Conservation (phyloP, 163 green algal species). For the Chlamydomonas reinhardtii region DNA sequence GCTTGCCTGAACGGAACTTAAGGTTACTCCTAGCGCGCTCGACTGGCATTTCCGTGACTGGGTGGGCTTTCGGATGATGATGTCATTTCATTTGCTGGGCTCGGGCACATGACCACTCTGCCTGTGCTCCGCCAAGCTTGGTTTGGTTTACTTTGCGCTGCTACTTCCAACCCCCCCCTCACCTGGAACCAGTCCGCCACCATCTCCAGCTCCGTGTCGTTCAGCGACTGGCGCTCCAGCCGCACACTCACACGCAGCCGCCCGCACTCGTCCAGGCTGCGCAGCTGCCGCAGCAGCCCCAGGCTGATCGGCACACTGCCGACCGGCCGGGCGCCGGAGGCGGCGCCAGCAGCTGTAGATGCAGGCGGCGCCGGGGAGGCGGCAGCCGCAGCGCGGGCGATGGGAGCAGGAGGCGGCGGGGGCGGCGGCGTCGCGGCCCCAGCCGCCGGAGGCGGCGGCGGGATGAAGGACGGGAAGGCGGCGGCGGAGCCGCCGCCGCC, state of each 20-base stretch:
- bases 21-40: too few species aligned
- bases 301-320: not conserved
- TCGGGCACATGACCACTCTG: too few species aligned
- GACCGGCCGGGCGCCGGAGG: not conserved
- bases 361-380: not conserved
- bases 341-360: not conserved
- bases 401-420: not conserved
- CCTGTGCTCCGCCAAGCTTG: too few species aligned
- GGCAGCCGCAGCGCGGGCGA: not conserved
- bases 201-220: conserved; percentile 55
- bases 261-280: not conserved
- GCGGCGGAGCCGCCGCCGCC: too few species aligned
- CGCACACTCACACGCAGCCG: conserved; percentile 50
- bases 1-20: too few species aligned
- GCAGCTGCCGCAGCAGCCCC: not conserved
- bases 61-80: too few species aligned
- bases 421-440: not conserved
- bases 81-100: too few species aligned
- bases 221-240: conserved; percentile 54
- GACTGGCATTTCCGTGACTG: too few species aligned
- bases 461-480: not conserved
- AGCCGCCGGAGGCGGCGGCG: not conserved
- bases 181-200: conserved; percentile 55
- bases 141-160: too few species aligned
- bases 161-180: not conserved